Conservation (phyloP, 192 early-diverging fungal genomes). For the Entomortierella lignicola region DNA sequence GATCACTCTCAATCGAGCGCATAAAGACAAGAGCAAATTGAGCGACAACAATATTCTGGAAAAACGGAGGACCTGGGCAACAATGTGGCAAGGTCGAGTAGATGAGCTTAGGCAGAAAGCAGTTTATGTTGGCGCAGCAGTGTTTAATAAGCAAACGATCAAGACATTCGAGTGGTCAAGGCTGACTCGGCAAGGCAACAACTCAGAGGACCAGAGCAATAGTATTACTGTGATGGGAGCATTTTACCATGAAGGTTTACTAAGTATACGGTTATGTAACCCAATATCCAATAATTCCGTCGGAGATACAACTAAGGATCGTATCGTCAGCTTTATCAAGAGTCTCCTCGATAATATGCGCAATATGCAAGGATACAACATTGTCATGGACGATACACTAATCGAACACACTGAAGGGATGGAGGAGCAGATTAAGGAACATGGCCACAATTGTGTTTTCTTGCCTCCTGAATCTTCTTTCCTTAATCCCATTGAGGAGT, state of each 20-base stretch:
- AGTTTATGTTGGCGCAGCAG: neutral
- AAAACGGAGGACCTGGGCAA: neutral
- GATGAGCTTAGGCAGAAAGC: neutral
- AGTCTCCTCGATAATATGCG: neutral
- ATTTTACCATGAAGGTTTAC: too few species aligned
- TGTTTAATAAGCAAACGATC: neutral
- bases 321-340: neutral
- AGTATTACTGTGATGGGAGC: too few species aligned
- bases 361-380: conserved; percentile 32
- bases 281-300: neutral
- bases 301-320: neutral
- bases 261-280: too few species aligned
- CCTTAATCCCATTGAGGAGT: conserved; percentile 42
- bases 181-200: too few species aligned
- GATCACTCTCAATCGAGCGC: neutral
- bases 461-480: conserved; percentile 35
- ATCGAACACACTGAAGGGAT: conserved; percentile 10
- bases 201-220: too few species aligned
- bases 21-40: neutral
- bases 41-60: neutral
- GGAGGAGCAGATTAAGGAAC: neutral
- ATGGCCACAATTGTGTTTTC: conserved; percentile 8
- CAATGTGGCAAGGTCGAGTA: neutral
- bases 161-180: neutral
- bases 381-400: conserved; percentile 43